Evolutionary conservation across 495 filamentous ascomycete genomes (phyloP), one percentile per base, ranked within the genome.

Genomic region (Penicillium flavigenum): DNA sequence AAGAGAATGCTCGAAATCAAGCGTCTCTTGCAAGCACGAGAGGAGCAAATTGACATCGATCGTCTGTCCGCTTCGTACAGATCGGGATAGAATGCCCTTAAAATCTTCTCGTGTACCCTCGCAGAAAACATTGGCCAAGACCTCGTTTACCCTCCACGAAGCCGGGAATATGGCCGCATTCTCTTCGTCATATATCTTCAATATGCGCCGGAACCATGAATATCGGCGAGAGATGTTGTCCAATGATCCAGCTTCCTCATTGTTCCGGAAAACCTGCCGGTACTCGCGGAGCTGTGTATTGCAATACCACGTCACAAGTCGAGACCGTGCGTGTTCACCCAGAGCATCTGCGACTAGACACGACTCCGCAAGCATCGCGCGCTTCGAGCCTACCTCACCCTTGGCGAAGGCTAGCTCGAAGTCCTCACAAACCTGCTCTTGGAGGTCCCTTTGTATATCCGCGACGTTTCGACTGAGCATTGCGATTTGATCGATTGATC

Each of bases 371-470:
- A 98, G 79, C 63, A 88, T 85, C 12, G 76, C 81, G 60, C 86
- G 87, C 60, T 83, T 85, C 55, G 84, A 78, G 10, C 78, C 77
- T 17, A 96, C 84, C 69, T 98, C 93, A 3, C 85, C 87, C 71
- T 94, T 96, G 17, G 95, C 90, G 72, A 98, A 98, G 0, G 87
- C 86, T 45, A 96, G 81, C 78, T 98, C 94, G 63, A 98, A 98
- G 72, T 98, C 94, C 74, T 98, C 94, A 71, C 94, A 98, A 20
- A 98, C 86, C 70, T 98, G 95, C 76, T 98, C 94, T 56, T 96
- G 77, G 31, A 98, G 77, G 72, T 98, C 94, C 41, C 93, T 80
- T 73, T 98, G 96, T 52, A 98, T 81, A 60, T 98, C 94, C 22
- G 91, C 89, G 36, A 98, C 94, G 66, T 96, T 96, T 43, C 90